phyloP scores from a whole-genome alignment of 148 eudicot genomes.

The Fagopyrum esculentum region DNA sequence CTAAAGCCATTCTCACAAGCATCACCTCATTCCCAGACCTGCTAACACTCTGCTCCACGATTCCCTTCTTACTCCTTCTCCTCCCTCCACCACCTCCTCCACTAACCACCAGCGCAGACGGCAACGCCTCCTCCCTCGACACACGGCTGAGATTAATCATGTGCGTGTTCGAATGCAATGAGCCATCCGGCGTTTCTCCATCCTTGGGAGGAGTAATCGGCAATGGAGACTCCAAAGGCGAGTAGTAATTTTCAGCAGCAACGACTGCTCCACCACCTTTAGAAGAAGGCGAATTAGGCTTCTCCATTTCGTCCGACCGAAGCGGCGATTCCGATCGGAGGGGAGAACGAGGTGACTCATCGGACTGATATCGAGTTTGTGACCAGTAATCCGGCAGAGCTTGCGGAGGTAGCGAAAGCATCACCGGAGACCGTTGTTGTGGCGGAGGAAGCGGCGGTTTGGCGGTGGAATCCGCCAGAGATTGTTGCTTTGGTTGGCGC shows the following conservation, averaged over 20 bases:
- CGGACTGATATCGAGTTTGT: not conserved
- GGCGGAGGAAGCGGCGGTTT: conserved; percentile 1
- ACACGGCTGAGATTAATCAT: conserved; percentile 24
- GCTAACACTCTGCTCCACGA: conserved; percentile 24
- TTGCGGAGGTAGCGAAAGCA: not conserved
- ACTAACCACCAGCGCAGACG: conserved; percentile 17
- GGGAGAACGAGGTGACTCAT: conserved; percentile 50
- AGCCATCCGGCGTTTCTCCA: conserved; percentile 6
- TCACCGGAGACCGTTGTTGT: not conserved
- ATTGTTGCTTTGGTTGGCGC: conserved; percentile 6
- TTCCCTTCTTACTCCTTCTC: conserved; percentile 24
- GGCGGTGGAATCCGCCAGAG: not conserved
- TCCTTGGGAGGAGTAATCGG: conserved; percentile 13
- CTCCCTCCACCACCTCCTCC: conserved; percentile 14
- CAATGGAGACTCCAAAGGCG: conserved; percentile 29
- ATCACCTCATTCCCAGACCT: conserved; percentile 32
- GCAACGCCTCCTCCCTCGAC: conserved; percentile 26
- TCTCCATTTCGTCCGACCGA: conserved; percentile 40
- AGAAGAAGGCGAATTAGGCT: conserved; percentile 9
- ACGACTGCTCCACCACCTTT: conserved; percentile 19
- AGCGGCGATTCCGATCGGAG: conserved; percentile 45
- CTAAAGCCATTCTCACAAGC: conserved; percentile 45
- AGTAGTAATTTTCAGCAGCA: conserved; percentile 32
- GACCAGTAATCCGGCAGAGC: not conserved
- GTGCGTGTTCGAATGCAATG: conserved; percentile 14